Base-by-base conservation (phyloP, 1,284 basidiomycete genomes). In the Ustilago crameri region DNA sequence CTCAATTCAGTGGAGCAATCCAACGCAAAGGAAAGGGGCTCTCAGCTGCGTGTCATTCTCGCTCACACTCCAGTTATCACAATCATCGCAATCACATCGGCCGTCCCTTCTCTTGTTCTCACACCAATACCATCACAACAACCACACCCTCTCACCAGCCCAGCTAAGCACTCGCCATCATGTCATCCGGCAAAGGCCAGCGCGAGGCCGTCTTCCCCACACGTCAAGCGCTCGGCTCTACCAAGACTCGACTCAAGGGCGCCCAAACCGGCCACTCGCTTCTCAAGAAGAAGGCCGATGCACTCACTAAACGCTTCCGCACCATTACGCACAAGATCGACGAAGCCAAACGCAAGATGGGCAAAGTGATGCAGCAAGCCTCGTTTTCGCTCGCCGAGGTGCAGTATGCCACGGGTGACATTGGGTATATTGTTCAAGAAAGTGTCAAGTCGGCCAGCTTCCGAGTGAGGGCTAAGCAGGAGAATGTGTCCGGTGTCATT, bases 331-430 rank as follows among this genome's bases (percentile, higher is more conserved):
- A 74, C 53, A 85, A 85, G 78, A 85, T 86, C 42, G 95, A 98
- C 82, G 96, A 98, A 87, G 95, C 96, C 17, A 99, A 99, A 85
- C 90, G 94, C 63, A 94, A 98, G 86, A 98, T 98, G 96, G 96
- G 96, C 38, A 88, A 91, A 71, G 95, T 98, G 27, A 96, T 99
- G 90, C 96, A 98, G 84, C 87, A 96, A 50, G 96, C 96, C 17
- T 96, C 95, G 44, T 97, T 99, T 87, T 95, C 93, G 41, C 90
- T 98, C 84, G 96, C 96, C 1, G 96, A 98, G 84, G 96, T 98
- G 66, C 94, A 93, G 26, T 99, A 98, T 85, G 90, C 94, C 34
- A 96, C 95, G 5, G 82, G 82, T 14, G 95, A 98, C 82, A 98
- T 99, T 78, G 90, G 92, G 27, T 99, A 98, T 85, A 71, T 74